Base-by-base conservation (phyloP, 257 asterid genomes). In the Oldenlandia corymbosa region DNA sequence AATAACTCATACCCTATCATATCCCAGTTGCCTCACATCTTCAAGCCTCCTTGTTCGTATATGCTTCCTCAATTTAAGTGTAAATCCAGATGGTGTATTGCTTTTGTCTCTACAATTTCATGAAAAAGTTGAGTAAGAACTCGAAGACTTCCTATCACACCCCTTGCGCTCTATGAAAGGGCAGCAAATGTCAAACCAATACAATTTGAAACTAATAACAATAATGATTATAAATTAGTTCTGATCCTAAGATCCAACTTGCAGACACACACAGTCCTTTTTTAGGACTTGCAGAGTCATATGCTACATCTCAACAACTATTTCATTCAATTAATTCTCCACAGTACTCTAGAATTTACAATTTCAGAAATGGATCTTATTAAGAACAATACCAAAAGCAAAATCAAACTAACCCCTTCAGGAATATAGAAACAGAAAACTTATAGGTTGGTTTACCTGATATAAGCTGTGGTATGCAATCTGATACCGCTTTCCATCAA, bases 11-110 rank as follows among this genome's bases (percentile, higher is more conserved):
- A 93, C 99, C 92, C 97, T 85, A 61, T 93, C 99, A 75, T 93
- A 93, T 48, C 99, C 99, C 71, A 93, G 97, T 67, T 93, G 99
- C 24, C 95, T 88, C 71, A 93, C 97, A 76, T 93, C 99, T 80
- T 93, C 99, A 16, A 93, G 94, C 86, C 96, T 90, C 75, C 93
- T 93, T 55, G 96, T 83, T 76, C 99, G 74, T 68, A 93, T 93
- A 76, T 93, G 99, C 79, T 83, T 93, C 80, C 99, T 79, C 77
- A 93, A 71, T 78, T 93, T 93, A 71, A 93, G 81, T 0, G 97
- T 90, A 76, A 90, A 93, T n/a, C 97, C 99, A 3, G 96, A 93
- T 7, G 99, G 97, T 10, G 99, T 93, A 78, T 81, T 87, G 84
- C 95, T 93, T 79, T 93, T 93, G 81, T 90, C 99, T 77, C 99